phyloP scores from a whole-genome alignment of 345 rosid species.

The Syzygium grande region DNA sequence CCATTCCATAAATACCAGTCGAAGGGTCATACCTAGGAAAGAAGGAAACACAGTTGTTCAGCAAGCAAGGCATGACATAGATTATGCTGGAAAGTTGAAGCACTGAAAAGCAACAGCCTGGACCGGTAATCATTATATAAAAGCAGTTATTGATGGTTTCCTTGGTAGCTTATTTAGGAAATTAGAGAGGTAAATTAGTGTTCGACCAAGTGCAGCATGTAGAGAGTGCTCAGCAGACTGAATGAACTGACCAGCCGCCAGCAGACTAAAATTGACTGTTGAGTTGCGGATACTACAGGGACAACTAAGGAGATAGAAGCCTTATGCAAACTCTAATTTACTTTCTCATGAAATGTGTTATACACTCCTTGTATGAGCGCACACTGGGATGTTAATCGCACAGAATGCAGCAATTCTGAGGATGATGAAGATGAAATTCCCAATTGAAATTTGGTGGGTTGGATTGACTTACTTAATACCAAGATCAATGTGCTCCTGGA shows the following conservation, averaged over 20 bases:
- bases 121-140: not conserved
- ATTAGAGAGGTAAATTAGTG: not conserved
- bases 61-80: not conserved
- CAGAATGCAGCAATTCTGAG: not conserved
- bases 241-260: not conserved
- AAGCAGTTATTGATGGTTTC: not conserved
- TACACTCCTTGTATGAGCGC: not conserved
- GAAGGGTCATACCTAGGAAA: slow-evolving; percentile 54
- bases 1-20: slow-evolving; percentile 70
- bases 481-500: slow-evolving; percentile 73
- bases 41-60: not conserved
- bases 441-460: not conserved
- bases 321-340: not conserved
- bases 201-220: not conserved
- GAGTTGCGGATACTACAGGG: not conserved
- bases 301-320: not conserved
- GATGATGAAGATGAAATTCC: not conserved
- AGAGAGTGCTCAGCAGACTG: not conserved
- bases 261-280: not conserved
- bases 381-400: not conserved
- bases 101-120: not conserved
- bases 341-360: not conserved
- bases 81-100: not conserved
- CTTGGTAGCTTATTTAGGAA: not conserved
- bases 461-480: slow-evolving; percentile 49